Evolutionary conservation across 106 monocot genomes (phyloP).

Genomic region (Alisma plantagoaquatica): DNA sequence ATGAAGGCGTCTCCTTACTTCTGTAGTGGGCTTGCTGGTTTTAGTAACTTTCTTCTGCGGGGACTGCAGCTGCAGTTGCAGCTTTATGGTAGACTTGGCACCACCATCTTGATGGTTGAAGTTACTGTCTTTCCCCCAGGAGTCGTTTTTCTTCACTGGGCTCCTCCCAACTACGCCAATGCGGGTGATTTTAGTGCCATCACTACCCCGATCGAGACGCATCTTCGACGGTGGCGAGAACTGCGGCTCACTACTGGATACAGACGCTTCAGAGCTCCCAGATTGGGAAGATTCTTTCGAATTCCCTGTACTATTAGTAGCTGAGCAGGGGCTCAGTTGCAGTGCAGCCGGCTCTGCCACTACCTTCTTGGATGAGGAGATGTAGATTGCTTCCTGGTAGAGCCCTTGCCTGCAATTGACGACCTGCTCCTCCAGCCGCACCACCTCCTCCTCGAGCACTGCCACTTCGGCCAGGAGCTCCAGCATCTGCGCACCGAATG

Average conservation of each 20-base stretch:
- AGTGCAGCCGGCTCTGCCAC: slow-evolving; percentile 19
- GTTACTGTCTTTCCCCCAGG: no score
- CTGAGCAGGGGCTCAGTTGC: slow-evolving; percentile 3
- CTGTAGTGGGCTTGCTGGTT: neutral
- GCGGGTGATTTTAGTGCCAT: no score
- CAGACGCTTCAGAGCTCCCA: slow-evolving; percentile 5
- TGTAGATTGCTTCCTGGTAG: slow-evolving; percentile 67
- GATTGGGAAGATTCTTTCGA: slow-evolving; percentile 1
- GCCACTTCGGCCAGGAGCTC: slow-evolving; percentile 97
- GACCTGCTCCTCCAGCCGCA: slow-evolving; percentile 88
- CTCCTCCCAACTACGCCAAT: no score
- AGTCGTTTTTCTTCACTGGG: no score
- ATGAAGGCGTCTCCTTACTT: neutral
- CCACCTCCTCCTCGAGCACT: slow-evolving; percentile 87
- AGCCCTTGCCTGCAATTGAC: slow-evolving; percentile 77
- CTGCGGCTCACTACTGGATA: neutral
- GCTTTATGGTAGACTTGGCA: no score
- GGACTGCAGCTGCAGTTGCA: no score
- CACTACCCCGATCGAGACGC: slow-evolving; percentile 11
- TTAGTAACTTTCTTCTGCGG: neutral
- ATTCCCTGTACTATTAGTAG: neutral
- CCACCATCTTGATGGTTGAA: no score
- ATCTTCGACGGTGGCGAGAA: neutral
- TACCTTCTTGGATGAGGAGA: slow-evolving; percentile 43
- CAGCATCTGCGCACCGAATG: slow-evolving; percentile 33